phyloP scores from a whole-genome alignment of 345 rosid genomes.

The Citrus trifoliata region DNA sequence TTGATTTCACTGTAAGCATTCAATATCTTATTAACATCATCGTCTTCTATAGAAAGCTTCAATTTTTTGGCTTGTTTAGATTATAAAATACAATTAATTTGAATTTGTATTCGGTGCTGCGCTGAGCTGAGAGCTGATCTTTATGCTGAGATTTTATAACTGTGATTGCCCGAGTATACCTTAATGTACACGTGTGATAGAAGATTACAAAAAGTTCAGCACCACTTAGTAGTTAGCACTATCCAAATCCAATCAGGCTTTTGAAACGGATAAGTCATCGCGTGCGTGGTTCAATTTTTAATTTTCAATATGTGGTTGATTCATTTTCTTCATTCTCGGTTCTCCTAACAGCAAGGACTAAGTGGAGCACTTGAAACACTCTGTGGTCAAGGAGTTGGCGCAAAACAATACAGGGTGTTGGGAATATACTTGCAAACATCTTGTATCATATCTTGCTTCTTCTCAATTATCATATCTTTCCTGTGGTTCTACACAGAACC shows the following conservation, averaged over 20 bases:
- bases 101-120: too few species aligned
- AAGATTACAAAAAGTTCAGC: too few species aligned
- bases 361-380: constrained; percentile 89
- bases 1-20: constrained; percentile 62
- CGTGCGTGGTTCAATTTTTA: too few species aligned
- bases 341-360: constrained; percentile 43
- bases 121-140: too few species aligned
- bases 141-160: too few species aligned
- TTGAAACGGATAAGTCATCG: too few species aligned
- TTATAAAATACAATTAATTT: background rate
- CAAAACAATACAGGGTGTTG: constrained; percentile 54
- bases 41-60: too few species aligned
- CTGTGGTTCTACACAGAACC: constrained; percentile 61
- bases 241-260: too few species aligned
- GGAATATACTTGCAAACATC: constrained; percentile 79
- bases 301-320: background rate
- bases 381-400: constrained; percentile 86
- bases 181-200: too few species aligned
- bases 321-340: background rate
- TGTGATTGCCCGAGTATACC: too few species aligned
- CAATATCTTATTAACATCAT: background rate
- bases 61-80: too few species aligned
- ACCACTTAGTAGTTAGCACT: too few species aligned
- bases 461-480: constrained; percentile 48
- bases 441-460: constrained; percentile 51